A percentile compares a stretch with the other conserved stretches of the same genome.
These are phyloP conservation scores for Crepidotus sp. DNA, from an alignment of 1,284 basidiomycete species.

Conservation along the genomic window DNA sequence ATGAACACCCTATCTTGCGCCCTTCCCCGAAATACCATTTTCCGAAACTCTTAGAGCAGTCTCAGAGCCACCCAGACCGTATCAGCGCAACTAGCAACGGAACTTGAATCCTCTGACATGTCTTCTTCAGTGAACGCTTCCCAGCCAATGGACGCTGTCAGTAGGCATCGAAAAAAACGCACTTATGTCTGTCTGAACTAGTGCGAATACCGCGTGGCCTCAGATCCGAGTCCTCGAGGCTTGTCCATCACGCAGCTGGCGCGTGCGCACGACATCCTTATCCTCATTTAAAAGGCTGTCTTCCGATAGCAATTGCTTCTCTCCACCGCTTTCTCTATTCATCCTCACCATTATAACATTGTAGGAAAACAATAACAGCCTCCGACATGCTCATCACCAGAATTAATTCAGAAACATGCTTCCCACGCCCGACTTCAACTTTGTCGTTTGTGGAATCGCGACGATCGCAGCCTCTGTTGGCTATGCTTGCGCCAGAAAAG, in stretches of 20 bases:
- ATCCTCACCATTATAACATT: conserved; percentile 1
- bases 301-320: background rate
- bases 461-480: conserved; percentile 51
- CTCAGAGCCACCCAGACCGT: too few relatives aligned
- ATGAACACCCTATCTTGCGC: too few relatives aligned
- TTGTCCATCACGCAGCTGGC: conserved; percentile 14
- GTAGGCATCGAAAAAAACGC: background rate
- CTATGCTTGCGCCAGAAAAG: conserved; percentile 41
- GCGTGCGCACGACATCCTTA: conserved; percentile 13
- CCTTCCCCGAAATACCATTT: too few relatives aligned
- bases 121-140: too few relatives aligned
- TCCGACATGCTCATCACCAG: background rate
- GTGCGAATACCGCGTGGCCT: conserved; percentile 11
- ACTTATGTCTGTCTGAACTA: conserved; percentile 1
- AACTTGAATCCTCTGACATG: too few relatives aligned
- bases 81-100: too few relatives aligned
- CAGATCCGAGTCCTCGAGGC: conserved; percentile 15
- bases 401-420: conserved; percentile 6
- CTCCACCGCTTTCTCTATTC: background rate
- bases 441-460: conserved; percentile 45
- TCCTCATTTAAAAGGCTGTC: conserved; percentile 8
- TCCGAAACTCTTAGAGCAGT: too few relatives aligned
- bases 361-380: background rate
- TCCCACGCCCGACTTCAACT: conserved; percentile 28
- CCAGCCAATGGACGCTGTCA: too few relatives aligned